A percentile compares a stretch with the other conserved stretches of the same genome.
Conservation (phyloP, 2,329 filamentous ascomycete species). For the Phialophora expanda region DNA sequence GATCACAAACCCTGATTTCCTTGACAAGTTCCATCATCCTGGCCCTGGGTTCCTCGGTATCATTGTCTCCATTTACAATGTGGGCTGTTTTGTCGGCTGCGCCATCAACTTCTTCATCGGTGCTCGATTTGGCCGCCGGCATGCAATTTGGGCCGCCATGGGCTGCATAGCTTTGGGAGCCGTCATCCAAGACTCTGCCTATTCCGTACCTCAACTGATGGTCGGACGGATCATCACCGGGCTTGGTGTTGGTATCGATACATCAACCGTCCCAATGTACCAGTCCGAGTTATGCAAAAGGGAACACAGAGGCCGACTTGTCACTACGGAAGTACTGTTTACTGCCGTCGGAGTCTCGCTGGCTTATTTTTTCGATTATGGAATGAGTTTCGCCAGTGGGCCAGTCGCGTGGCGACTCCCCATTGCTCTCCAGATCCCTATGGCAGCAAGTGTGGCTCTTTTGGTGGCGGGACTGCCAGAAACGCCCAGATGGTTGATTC, state of each 20-base stretch:
- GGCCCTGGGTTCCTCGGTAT: not conserved
- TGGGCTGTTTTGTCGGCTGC: constrained; percentile 41
- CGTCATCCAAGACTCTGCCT: constrained; percentile 46
- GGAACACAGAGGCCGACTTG: constrained; percentile 51
- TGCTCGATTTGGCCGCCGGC: constrained; percentile 44
- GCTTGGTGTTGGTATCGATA: constrained; percentile 56
- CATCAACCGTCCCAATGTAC: constrained; percentile 47
- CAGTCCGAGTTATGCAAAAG: constrained; percentile 50
- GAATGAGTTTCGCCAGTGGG: constrained; percentile 49
- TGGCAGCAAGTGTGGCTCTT: constrained; percentile 42
- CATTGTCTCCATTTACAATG: constrained; percentile 29
- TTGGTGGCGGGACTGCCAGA: constrained; percentile 51
- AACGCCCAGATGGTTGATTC: constrained; percentile 46
- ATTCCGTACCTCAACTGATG: constrained; percentile 44
- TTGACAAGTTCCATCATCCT: constrained; percentile 39
- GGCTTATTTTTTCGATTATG: constrained; percentile 50
- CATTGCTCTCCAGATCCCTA: constrained; percentile 43
- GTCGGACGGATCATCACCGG: constrained; percentile 57
- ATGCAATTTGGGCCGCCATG: constrained; percentile 47
- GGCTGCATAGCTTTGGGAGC: constrained; percentile 44
- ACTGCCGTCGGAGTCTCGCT: constrained; percentile 49
- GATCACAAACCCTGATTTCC: constrained; percentile 42
- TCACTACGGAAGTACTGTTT: constrained; percentile 51
- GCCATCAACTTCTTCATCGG: constrained; percentile 44
- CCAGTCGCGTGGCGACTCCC: constrained; percentile 43